Base-by-base conservation (phyloP, 2,329 filamentous ascomycete species). In the Septoria linicola region DNA sequence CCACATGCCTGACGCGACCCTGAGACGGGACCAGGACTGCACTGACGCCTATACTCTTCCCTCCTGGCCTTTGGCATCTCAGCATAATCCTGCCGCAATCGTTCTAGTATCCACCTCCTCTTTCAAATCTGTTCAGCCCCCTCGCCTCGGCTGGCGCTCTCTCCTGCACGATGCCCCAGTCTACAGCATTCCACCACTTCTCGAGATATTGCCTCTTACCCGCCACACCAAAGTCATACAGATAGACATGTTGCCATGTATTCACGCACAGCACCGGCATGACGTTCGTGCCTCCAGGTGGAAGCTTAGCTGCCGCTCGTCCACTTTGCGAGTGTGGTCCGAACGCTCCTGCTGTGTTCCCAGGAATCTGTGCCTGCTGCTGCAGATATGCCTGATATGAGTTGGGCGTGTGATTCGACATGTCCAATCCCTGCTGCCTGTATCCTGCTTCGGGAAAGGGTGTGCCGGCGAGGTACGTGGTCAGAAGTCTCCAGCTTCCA, bases 181-280 rank as follows among this genome's bases (percentile, higher is more conserved):
- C 83, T 60, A 99, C 85, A 46, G 76, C 77, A 43, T 88, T 73
- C 93, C 93, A 99, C 92, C 92, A 97, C 35, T 79, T 78, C 67
- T 87, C 80, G 46, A 91, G 77, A 70, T 82, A 99, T 45, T 76
- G 72, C 46, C 77, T 76, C 82, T 96, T 99, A 42, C 89, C 89
- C 37, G 76, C 78, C 49, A 84, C 70, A 4, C 85, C 85, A 71
- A 88, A 96, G 70, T 97, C 90, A 49, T 81, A 80, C 69, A 97
- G 74, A 82, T 88, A 99, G 7, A 87, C 85, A 72, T 97, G 93
- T 76, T 97, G 86, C 93, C 93, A 99, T 4, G 90, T 96, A 73
- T 90, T 97, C 53, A 97, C 80, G 68, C 92, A 96, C 63, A 99
- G 75, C 54, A 97, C 77, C 10, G 92, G 91, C 50, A 83, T 77